Percentiles rank a stretch among this genome's conserved stretches.
Conservation (phyloP, 345 rosid genomes). For the Raphanus sativus region DNA sequence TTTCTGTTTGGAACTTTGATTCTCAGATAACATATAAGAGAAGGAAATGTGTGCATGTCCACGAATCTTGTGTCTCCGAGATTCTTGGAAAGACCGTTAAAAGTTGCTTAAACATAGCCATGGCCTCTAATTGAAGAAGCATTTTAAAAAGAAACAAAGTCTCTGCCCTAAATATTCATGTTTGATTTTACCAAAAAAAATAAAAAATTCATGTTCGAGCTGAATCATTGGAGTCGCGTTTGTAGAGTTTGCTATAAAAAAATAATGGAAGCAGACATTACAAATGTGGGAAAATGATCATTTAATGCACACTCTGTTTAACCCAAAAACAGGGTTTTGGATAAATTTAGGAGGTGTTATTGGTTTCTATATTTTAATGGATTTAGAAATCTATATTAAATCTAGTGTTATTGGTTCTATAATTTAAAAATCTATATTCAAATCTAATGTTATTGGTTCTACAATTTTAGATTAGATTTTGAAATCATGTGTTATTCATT, state of each 20-base stretch:
- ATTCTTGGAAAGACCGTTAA: conserved; percentile 39
- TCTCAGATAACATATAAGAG: conserved; percentile 11
- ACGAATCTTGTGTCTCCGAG: conserved; percentile 34
- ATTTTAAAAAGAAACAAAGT: background rate
- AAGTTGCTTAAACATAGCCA: conserved; percentile 14
- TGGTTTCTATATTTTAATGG: too few species aligned
- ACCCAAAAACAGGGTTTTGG: too few species aligned
- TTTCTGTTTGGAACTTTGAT: conserved; percentile 19
- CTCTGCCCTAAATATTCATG: background rate
- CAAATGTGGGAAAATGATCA: background rate
- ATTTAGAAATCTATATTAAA: too few species aligned
- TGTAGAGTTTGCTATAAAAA: background rate
- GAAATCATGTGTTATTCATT: too few species aligned
- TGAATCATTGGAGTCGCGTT: background rate
- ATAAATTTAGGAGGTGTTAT: too few species aligned
- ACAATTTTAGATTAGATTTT: too few species aligned
- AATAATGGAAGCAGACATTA: background rate
- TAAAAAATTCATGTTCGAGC: conserved; percentile 12
- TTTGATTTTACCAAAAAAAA: too few species aligned
- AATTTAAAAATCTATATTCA: too few species aligned
- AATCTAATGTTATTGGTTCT: too few species aligned
- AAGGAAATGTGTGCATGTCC: background rate
- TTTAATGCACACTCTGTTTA: too few species aligned
- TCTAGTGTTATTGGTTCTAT: too few species aligned
- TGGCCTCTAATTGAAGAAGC: conserved; percentile 5